Percentiles rank a stretch among this genome's conserved stretches.
These are phyloP conservation scores for Ramichloridium luteum DNA, from an alignment of 2,329 filamentous ascomycete species.

Conservation along the genomic window DNA sequence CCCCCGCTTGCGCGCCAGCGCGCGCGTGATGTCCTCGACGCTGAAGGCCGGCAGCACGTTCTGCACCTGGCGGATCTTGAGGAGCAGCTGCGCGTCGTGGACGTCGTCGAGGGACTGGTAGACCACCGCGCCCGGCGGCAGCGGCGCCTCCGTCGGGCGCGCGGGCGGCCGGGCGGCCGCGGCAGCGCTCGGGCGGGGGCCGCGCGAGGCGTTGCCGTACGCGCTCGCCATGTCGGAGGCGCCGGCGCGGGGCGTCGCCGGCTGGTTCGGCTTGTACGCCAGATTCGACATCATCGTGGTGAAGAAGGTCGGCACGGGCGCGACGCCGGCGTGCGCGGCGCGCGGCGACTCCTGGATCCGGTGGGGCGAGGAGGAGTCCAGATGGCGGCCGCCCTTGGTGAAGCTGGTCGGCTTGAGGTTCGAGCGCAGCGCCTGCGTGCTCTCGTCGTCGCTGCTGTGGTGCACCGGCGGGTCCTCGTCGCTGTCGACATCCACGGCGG, in stretches of 20 bases:
- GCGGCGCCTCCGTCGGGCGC: background rate
- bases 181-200: conserved; percentile 8
- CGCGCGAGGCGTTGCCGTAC: conserved; percentile 23
- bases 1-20: conserved; percentile 38
- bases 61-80: conserved; percentile 42
- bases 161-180: conserved; percentile 1
- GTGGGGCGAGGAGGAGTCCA: conserved; percentile 22
- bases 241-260: conserved; percentile 2
- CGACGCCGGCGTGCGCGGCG: conserved; percentile 4
- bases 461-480: conserved; percentile 37
- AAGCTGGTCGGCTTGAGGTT: conserved; percentile 52
- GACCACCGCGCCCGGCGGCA: conserved; percentile 23
- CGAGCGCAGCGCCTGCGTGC: conserved; percentile 31
- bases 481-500: conserved; percentile 16
- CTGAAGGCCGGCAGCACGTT: conserved; percentile 36
- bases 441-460: conserved; percentile 20
- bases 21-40: conserved; percentile 37
- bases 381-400: conserved; percentile 28
- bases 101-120: conserved; percentile 40
- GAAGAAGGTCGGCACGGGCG: conserved; percentile 11
- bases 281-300: conserved; percentile 16
- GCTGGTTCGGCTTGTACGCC: conserved; percentile 10
- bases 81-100: conserved; percentile 35
- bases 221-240: conserved; percentile 30
- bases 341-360: conserved; percentile 20